Evolutionary conservation across 768 basidiomycete species (phyloP), one percentile per base, ranked within the genome.

Genomic region (Lentinula guzmanii): DNA sequence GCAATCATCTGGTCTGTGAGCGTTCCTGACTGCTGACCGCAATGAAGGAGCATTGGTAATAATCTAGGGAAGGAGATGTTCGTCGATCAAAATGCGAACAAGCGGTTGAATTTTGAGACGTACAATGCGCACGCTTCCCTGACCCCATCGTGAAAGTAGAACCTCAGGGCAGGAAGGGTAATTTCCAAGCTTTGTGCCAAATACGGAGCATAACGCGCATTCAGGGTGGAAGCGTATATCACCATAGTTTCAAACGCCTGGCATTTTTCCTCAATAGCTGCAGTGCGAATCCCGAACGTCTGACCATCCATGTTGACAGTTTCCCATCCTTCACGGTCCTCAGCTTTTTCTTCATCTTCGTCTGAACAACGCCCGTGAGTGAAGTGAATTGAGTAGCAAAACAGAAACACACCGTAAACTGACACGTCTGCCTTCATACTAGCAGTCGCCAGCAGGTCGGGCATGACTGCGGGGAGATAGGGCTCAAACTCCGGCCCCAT

Each of bases 191-290:
- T 82, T 67, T 89, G 89, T 28, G 83, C 70, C 2, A 93, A 74
- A 67, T 90, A 93, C 0, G 90, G 90, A 0, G 84, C 86, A 65
- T 91, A 92, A 2, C 79, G 76, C 0, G 80, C 74, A 0, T 83
- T 82, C 0, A 93, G 79, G 4, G 87, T 85, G 45, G 85, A 87
- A 64, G 85, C 86, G 68, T 92, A 89, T 21, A 92, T 88, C 13
- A 92, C 84, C 6, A 93, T 78, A n/a, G 90, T 92, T 68, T 92
- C 90, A 65, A 93, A 91, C 2, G 92, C 91, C 68, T 91, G 89
- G 61, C 90, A 91, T 68, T 93, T 93, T 65, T 94, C 91, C 68
- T 93, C 91, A 66, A 94, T 85, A 0, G 84, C 83, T 0, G 89
- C 86, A 2, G 91, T 93, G 59, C 87, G 82, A 64, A 93, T 90